Evolutionary conservation across 306 rosid species (phyloP), one percentile per base, ranked within the genome.

Genomic region (Citrullus amarus): DNA sequence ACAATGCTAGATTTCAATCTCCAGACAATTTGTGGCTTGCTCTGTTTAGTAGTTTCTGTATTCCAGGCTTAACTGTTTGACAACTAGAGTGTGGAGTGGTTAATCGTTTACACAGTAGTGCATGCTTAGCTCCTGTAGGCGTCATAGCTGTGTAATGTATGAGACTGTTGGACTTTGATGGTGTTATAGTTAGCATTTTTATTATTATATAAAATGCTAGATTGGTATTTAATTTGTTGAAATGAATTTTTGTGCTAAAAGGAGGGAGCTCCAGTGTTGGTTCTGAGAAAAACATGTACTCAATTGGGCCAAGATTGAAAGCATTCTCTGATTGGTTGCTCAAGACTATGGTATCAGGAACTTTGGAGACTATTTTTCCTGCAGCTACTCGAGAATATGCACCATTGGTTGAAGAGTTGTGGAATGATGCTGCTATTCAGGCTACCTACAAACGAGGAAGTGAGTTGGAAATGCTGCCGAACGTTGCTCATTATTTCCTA

Each of bases 261-360:
- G 80, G 89, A 92, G 99, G 89, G 81, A 78, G 85, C 80, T 79
- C 59, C 48, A 82, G 80, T 73, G 82, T 82, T 43, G 80, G 17
- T 81, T 79, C 87, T 22, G 78, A 66, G 72, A 86, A 87, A 85
- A 88, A 82, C 60, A 85, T 85, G 38, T 96, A 92, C 77, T 90
- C 97, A 68, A 83, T 92, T 86, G 96, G 97, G 48, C 91, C 92
- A 57, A 96, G 96, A 87, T 86, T 86, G 83, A 92, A 91, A 87
- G 92, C 96, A 41, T 96, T 96, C 89, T 96, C 99, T 55, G 99
- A 96, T 81, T 96, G 98, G 98, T 91, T 96, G 78, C 99, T 96
- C 75, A 96, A 91, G 91, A 90, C 89, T 50, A 96, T 92, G 96
- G 97, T 85, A 53, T 83, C 91, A 0, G 99, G 99, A 83, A 90